A percentile compares a stretch with the other conserved stretches of the same genome.
Conservation (phyloP, 2,329 filamentous ascomycete genomes). For the Aspergillus pseudotamarii region DNA sequence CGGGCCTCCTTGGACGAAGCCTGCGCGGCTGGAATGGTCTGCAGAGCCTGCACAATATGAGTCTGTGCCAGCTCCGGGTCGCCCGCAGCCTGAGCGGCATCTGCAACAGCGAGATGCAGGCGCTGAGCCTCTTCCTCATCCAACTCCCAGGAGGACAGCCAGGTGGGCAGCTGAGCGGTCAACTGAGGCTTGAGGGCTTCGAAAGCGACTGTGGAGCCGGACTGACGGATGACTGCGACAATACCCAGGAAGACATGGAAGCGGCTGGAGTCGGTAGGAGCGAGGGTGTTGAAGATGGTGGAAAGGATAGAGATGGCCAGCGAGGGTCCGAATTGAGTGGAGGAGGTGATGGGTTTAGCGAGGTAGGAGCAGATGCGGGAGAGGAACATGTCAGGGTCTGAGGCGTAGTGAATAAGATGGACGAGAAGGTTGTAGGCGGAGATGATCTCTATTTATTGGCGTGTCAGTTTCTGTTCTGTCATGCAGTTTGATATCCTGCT, state of each 20-base stretch:
- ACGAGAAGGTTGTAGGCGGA: constrained; percentile 96
- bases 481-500: constrained; percentile 11
- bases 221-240: constrained; percentile 75
- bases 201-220: constrained; percentile 72
- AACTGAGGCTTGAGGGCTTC: constrained; percentile 83
- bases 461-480: constrained; percentile 15
- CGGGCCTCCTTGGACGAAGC: constrained; percentile 58
- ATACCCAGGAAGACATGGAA: constrained; percentile 92
- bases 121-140: constrained; percentile 81
- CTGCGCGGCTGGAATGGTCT: constrained; percentile 68
- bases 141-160: constrained; percentile 81
- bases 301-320: constrained; percentile 88
- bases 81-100: constrained; percentile 75
- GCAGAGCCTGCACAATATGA: constrained; percentile 74
- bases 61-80: constrained; percentile 76
- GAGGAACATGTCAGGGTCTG: constrained; percentile 82
- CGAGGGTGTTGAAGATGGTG: constrained; percentile 94
- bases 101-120: constrained; percentile 79
- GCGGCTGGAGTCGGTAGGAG: constrained; percentile 73
- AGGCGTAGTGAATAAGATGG: constrained; percentile 85
- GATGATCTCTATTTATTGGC: constrained; percentile 70
- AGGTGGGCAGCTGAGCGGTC: constrained; percentile 72
- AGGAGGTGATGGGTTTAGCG: constrained; percentile 80
- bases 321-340: constrained; percentile 79
- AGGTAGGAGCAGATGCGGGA: constrained; percentile 88